Percentiles rank a stretch among this genome's conserved stretches.
phyloP scores from a whole-genome alignment of 1,139 yeast species.

The Yamadazyma taylorii region DNA sequence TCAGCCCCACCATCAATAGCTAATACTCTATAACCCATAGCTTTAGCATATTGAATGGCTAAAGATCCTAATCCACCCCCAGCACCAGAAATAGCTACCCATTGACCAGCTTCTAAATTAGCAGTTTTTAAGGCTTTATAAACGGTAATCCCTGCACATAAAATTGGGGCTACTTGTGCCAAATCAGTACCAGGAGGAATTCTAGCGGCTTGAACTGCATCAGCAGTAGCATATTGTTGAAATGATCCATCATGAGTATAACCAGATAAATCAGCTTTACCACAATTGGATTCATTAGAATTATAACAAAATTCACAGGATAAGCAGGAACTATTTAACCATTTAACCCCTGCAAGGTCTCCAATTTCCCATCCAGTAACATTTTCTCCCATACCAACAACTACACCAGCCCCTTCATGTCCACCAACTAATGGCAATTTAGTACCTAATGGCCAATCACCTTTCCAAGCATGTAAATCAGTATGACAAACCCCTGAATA shows the following conservation, averaged over 20 bases:
- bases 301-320: slow-evolving; percentile 67
- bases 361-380: slow-evolving; percentile 70
- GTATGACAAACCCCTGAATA: slow-evolving; percentile 83
- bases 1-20: slow-evolving; percentile 78
- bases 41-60: slow-evolving; percentile 72
- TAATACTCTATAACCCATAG: slow-evolving; percentile 71
- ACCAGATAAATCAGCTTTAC: slow-evolving; percentile 68
- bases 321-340: slow-evolving; percentile 74
- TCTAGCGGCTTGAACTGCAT: slow-evolving; percentile 82
- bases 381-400: slow-evolving; percentile 66
- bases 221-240: slow-evolving; percentile 81
- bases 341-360: slow-evolving; percentile 72
- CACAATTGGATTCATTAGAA: slow-evolving; percentile 67
- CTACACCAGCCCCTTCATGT: slow-evolving; percentile 83
- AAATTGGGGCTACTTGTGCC: slow-evolving; percentile 73
- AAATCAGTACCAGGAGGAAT: slow-evolving; percentile 70
- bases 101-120: slow-evolving; percentile 61
- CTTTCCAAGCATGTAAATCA: slow-evolving; percentile 78
- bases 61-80: slow-evolving; percentile 79
- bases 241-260: slow-evolving; percentile 80
- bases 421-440: slow-evolving; percentile 78
- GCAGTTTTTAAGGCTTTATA: slow-evolving; percentile 78
- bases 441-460: slow-evolving; percentile 68
- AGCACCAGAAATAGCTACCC: slow-evolving; percentile 80
- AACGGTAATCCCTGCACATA: slow-evolving; percentile 82